phyloP scores from a whole-genome alignment of 2,329 filamentous ascomycete genomes.

The Madurella fahalii region DNA sequence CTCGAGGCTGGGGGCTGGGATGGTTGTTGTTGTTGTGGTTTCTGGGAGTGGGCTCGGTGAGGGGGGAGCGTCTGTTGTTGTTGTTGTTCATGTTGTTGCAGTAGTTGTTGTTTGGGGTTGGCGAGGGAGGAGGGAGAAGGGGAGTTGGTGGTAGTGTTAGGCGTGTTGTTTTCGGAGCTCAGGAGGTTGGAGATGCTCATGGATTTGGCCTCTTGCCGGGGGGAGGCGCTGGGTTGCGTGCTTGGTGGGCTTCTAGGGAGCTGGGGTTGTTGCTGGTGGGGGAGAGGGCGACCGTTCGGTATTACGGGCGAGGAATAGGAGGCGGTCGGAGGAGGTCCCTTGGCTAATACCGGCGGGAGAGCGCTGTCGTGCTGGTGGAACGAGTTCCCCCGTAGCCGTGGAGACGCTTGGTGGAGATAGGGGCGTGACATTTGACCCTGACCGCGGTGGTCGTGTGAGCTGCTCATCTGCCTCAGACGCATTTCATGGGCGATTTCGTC shows the following conservation, averaged over 20 bases:
- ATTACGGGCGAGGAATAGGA: constrained; percentile 13
- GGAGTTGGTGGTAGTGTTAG: neutral
- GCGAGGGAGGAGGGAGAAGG: no score
- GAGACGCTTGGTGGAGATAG: constrained; percentile 20
- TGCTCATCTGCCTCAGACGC: constrained; percentile 23
- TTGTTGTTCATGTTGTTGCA: neutral
- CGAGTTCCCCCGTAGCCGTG: constrained; percentile 20
- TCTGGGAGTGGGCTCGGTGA: neutral
- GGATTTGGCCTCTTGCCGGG: constrained; percentile 27
- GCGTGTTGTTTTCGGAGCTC: constrained; percentile 20
- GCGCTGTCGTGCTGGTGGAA: constrained; percentile 19
- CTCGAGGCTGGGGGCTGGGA: constrained; percentile 20
- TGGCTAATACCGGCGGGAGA: constrained; percentile 9
- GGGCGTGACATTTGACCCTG: constrained; percentile 21
- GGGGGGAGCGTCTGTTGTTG: constrained; percentile 4
- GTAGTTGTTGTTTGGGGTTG: constrained; percentile 6
- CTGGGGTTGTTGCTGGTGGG: constrained; percentile 5
- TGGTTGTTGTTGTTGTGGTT: constrained; percentile 7
- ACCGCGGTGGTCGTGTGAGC: constrained; percentile 18
- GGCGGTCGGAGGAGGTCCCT: constrained; percentile 4
- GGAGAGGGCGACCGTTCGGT: constrained; percentile 13
- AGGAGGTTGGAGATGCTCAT: constrained; percentile 33
- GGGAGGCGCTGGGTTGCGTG: constrained; percentile 24
- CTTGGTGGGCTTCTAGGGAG: constrained; percentile 24
- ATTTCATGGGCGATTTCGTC: constrained; percentile 26